Percentiles rank a stretch among this genome's conserved stretches.
Conservation (phyloP, 352 stramenopile genomes). For the Aphanomyces astaci region DNA sequence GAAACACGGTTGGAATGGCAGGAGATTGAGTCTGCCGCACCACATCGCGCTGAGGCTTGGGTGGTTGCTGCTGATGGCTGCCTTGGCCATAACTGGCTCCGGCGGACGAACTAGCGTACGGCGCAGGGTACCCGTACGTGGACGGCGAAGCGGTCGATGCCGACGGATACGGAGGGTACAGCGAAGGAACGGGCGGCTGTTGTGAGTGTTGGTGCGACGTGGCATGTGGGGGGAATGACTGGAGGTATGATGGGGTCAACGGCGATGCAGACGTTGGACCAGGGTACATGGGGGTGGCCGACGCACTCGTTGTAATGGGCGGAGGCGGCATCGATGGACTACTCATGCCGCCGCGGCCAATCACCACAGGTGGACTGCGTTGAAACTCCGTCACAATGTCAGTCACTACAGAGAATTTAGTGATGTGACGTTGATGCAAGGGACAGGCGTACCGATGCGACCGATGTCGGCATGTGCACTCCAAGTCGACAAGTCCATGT, state of each 20-base stretch:
- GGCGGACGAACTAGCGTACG: not conserved
- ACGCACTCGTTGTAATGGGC: not conserved
- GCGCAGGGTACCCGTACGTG: not conserved
- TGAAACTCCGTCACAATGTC: constrained; percentile 14
- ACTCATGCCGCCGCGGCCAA: not conserved
- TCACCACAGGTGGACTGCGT: not conserved
- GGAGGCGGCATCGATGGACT: not conserved
- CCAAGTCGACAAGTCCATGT: constrained; percentile 72
- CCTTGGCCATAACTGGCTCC: not conserved
- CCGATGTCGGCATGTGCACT: constrained; percentile 76
- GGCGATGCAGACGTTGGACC: not conserved
- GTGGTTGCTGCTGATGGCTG: constrained; percentile 12
- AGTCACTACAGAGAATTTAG: not conserved
- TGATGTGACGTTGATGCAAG: too few species aligned
- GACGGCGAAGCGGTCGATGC: constrained; percentile 2
- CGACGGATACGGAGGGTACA: not conserved
- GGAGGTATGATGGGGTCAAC: not conserved
- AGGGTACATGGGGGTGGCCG: not conserved
- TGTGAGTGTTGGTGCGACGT: not conserved
- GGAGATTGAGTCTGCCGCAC: constrained; percentile 53
- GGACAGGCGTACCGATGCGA: constrained; percentile 50
- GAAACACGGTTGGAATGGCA: constrained; percentile 60
- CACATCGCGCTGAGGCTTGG: constrained; percentile 13
- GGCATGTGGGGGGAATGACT: not conserved
- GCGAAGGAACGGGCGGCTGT: not conserved